Evolutionary conservation across 306 rosid genomes (phyloP).

Genomic region (Carpinus viminea): DNA sequence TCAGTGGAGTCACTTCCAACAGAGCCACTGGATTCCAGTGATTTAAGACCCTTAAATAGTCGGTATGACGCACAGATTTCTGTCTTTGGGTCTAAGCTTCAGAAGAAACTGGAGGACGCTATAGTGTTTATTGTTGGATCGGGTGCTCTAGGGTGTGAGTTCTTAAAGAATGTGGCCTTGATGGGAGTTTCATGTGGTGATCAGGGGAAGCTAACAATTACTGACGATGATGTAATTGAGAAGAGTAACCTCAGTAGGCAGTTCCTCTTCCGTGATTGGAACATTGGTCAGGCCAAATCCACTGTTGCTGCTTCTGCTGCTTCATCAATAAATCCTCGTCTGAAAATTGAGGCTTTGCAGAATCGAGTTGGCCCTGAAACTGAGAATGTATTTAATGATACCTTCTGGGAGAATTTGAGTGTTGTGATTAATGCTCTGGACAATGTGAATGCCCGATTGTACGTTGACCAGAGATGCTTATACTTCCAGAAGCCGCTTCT

Average conservation of each 20-base stretch:
- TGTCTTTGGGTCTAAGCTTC: constrained; percentile 86
- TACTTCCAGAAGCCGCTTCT: constrained; percentile 98
- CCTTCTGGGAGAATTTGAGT: constrained; percentile 74
- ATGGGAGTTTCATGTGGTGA: constrained; percentile 96
- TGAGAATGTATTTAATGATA: constrained; percentile 72
- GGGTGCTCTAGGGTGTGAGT: constrained; percentile 97
- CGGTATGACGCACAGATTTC: constrained; percentile 99
- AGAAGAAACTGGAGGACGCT: constrained; percentile 89
- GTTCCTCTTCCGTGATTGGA: constrained; percentile 98
- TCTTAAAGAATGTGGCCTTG: constrained; percentile 80
- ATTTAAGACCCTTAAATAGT: constrained; percentile 71
- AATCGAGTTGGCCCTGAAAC: constrained; percentile 84
- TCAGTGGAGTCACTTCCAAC: constrained; percentile 93
- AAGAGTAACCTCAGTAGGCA: constrained; percentile 97
- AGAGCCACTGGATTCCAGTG: constrained; percentile 72
- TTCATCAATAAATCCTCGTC: constrained; percentile 55
- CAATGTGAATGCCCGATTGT: constrained; percentile 92
- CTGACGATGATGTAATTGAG: constrained; percentile 98
- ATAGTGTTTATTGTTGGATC: constrained; percentile 85
- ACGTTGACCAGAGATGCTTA: constrained; percentile 94
- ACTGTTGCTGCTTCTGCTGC: constrained; percentile 92
- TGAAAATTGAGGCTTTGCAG: constrained; percentile 73
- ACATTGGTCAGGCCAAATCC: constrained; percentile 96
- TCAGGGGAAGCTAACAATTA: constrained; percentile 75
- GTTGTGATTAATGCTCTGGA: constrained; percentile 88